phyloP scores from a whole-genome alignment of 1,139 yeast species.

The Geotrichum histeridarum region DNA sequence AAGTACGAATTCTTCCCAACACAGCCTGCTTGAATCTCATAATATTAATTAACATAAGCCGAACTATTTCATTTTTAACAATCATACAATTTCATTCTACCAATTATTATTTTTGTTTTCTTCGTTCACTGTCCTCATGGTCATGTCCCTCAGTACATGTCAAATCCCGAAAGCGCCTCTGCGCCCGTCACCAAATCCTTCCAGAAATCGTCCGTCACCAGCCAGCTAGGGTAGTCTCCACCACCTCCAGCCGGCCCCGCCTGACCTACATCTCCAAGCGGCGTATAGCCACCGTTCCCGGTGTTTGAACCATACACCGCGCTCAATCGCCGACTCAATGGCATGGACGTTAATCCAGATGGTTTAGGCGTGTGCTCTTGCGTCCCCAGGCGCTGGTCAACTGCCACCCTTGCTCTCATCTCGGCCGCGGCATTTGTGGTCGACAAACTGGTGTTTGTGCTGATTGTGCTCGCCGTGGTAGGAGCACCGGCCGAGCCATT shows the following conservation, averaged over 20 bases:
- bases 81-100: background rate
- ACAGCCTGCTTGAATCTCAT: background rate
- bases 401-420: too few relatives aligned
- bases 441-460: too few relatives aligned
- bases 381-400: background rate
- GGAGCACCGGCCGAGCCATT: background rate
- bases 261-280: background rate
- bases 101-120: background rate
- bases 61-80: background rate
- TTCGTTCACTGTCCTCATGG: background rate
- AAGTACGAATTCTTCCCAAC: too few relatives aligned
- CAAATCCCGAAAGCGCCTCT: conserved; percentile 33
- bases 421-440: too few relatives aligned
- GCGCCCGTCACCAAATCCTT: conserved; percentile 32
- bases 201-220: conserved; percentile 33
- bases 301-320: background rate
- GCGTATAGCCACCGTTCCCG: background rate
- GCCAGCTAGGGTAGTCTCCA: conserved; percentile 28
- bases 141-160: conserved; percentile 14
- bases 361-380: background rate
- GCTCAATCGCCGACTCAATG: background rate
- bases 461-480: too few relatives aligned
- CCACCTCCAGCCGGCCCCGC: background rate
- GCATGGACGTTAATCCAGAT: background rate
- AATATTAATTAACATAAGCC: background rate